Base-by-base conservation (phyloP, 495 filamentous ascomycete species). In the Penicillium lagena region DNA sequence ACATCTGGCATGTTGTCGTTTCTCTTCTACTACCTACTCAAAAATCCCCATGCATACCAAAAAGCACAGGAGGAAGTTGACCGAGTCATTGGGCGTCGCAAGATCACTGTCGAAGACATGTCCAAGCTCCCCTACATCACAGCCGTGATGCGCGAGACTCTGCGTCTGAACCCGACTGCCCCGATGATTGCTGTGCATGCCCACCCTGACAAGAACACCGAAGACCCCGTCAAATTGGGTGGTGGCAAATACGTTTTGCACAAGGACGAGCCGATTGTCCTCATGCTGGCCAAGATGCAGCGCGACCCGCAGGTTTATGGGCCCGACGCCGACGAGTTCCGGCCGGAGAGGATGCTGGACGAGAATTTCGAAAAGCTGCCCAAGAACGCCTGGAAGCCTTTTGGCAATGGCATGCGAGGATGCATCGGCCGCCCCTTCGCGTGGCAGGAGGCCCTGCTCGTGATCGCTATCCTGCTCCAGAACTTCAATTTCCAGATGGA, bases 371-470 rank as follows among this genome's bases (percentile, higher is more conserved):
- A 80, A 22, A 69, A 65, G 22, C 50, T 83, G 40, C 80, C 78
- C 7, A 57, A 62, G 12, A 76, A 73, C 13, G 77, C 78, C 5
- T 85, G 82, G 79, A 84, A 83, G 54, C 66, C 66, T 2, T 69
- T 69, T 35, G 82, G 82, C 22, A 85, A 82, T 42, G 82, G 83
- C 11, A 78, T 77, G 67, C 55, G 83, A 37, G 78, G 67, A 39
- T 87, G 83, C 46, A 82, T 86, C 40, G 83, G 82, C 12, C 73
- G 78, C 37, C 66, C 80, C n/a, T 85, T 83, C 63, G 82, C 83
- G 0, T 80, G 75, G 78, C 79, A 84, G 52, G 83, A 82, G 52
- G 63, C 66, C 8, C 56, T 79, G 36, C 58, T 83, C 1, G 71
- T 73, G 7, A 56, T 75, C 42, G 75, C 80, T 1, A 71, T 72